Evolutionary conservation across 1,284 basidiomycete species (phyloP).

Genomic region (Ustilago trichophora): DNA sequence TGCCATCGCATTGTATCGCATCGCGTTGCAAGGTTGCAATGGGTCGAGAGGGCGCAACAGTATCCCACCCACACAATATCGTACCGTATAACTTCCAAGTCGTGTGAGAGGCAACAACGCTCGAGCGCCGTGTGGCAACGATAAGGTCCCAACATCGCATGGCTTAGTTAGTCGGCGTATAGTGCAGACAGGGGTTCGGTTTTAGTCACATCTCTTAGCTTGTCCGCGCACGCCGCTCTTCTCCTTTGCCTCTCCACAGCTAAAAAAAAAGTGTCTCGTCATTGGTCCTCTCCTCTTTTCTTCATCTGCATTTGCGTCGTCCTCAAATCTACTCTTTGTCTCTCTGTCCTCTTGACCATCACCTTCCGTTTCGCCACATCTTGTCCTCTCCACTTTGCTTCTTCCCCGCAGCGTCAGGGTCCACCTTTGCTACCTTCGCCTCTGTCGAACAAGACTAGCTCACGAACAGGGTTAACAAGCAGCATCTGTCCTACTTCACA

Average conservation of each 20-base stretch:
- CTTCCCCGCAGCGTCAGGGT: conserved; percentile 7
- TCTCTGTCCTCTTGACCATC: background rate
- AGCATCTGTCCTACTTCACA: no score
- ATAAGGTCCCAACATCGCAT: background rate
- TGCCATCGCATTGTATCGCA: no score
- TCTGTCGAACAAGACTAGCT: background rate
- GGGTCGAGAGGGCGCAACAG: no score
- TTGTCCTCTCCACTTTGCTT: background rate
- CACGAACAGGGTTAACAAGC: no score
- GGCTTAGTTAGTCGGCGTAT: no score
- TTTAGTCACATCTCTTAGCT: conserved; percentile 1
- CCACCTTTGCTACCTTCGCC: background rate
- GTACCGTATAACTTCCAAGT: no score
- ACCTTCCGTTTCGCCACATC: conserved; percentile 1
- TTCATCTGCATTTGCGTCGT: conserved; percentile 1
- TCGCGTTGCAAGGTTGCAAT: no score
- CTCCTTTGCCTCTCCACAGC: no score
- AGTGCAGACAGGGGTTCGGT: conserved; percentile 6
- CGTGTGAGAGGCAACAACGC: no score
- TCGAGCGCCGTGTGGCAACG: no score
- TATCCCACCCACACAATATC: no score
- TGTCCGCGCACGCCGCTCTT: background rate
- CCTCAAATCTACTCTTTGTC: background rate
- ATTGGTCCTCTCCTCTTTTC: conserved; percentile 7
- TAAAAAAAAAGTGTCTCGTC: no score